Percentiles rank a stretch among this genome's conserved stretches.
These are phyloP conservation scores for Acorus gramineus DNA, from an alignment of 106 monocot genomes.

Conservation along the genomic window DNA sequence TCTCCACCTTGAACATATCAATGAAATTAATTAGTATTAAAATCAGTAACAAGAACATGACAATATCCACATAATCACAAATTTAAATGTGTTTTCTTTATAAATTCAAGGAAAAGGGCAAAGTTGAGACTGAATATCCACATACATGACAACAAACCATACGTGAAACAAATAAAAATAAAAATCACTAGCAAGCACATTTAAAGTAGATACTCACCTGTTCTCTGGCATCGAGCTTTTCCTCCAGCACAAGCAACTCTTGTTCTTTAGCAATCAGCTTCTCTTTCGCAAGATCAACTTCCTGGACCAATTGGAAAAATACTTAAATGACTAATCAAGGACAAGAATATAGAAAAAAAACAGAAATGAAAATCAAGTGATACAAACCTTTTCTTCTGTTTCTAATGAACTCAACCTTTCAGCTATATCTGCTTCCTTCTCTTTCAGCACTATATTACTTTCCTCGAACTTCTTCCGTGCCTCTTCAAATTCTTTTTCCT, in stretches of 20 bases:
- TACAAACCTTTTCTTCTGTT: constrained; percentile 63
- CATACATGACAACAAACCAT: too few species aligned
- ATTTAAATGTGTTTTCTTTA: too few species aligned
- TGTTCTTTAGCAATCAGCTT: constrained; percentile 45
- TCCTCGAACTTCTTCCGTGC: constrained; percentile 31
- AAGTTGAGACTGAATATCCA: too few species aligned
- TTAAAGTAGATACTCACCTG: constrained; percentile 17
- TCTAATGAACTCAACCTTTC: constrained; percentile 38
- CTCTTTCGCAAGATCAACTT: constrained; percentile 21
- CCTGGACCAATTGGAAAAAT: constrained; percentile 21
- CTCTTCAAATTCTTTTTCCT: constrained; percentile 67
- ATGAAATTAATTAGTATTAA: not conserved
- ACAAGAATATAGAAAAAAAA: not conserved
- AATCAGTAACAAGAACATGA: constrained; percentile 1
- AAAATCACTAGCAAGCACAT: too few species aligned
- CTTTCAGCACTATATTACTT: constrained; percentile 33
- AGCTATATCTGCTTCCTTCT: constrained; percentile 58
- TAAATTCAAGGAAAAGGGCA: too few species aligned
- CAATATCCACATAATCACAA: not conserved
- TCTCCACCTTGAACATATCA: constrained; percentile 37
- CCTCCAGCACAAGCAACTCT: constrained; percentile 38
- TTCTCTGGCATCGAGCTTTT: constrained; percentile 51
- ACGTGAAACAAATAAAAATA: too few species aligned
- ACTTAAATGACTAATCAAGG: not conserved
- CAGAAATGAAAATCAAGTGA: not conserved